Percentiles rank a stretch among this genome's conserved stretches.
Evolutionary conservation across 2,329 filamentous ascomycete species (phyloP).

Genomic region (Tolypocladium nubicola): DNA sequence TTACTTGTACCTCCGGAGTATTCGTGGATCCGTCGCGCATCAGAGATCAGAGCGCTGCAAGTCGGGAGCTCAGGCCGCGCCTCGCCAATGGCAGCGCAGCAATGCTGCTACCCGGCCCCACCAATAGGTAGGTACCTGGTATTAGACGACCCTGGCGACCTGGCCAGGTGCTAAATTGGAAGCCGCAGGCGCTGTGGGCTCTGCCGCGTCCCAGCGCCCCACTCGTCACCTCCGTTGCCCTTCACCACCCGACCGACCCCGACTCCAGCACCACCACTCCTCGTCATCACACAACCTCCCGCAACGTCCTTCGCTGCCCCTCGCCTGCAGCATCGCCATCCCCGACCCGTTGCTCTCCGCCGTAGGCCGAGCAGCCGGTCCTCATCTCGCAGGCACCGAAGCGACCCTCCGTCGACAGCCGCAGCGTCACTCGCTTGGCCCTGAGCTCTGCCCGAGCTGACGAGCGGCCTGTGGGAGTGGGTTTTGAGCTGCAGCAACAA

Average conservation of each 20-base stretch:
- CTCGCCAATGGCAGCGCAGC: background rate
- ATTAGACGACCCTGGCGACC: background rate
- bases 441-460: background rate
- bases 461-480: background rate
- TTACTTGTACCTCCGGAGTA: background rate
- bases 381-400: background rate
- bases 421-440: background rate
- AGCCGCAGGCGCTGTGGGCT: background rate
- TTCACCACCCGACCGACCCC: background rate
- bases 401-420: background rate
- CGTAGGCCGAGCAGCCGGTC: background rate
- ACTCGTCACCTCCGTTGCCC: background rate
- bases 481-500: constrained; percentile 1
- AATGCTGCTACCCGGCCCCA: background rate
- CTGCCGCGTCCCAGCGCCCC: background rate
- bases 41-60: background rate
- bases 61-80: background rate
- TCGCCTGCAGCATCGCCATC: constrained; percentile 1
- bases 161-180: background rate
- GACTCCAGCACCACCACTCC: background rate
- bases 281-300: background rate
- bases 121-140: background rate
- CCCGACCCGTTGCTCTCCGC: background rate
- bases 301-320: background rate
- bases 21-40: background rate